These are phyloP conservation scores for Wickerhamiella domercqiae DNA, from an alignment of 805 yeast species.

Conservation along the genomic window DNA sequence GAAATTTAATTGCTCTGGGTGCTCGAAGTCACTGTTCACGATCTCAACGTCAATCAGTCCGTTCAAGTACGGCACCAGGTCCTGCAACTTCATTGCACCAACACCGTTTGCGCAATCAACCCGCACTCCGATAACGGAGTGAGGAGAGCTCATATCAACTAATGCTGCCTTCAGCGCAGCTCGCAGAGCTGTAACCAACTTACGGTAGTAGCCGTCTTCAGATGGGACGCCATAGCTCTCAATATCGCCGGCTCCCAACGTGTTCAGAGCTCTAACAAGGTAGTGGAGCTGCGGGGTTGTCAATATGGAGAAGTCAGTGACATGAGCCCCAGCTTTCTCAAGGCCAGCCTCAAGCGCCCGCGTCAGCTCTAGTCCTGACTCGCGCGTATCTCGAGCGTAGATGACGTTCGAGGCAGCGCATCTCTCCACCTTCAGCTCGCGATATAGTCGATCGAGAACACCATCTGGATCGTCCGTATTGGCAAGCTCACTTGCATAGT, in stretches of 20 bases:
- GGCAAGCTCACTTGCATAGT: constrained; percentile 62
- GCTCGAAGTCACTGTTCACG: constrained; percentile 37
- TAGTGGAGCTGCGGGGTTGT: constrained; percentile 95
- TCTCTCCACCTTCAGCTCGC: constrained; percentile 33
- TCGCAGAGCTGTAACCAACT: constrained; percentile 40
- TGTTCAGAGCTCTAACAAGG: constrained; percentile 59
- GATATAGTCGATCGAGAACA: constrained; percentile 28
- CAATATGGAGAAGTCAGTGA: constrained; percentile 46
- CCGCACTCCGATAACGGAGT: constrained; percentile 27
- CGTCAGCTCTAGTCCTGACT: constrained; percentile 56
- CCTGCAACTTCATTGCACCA: constrained; percentile 61
- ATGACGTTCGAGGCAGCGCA: constrained; percentile 33
- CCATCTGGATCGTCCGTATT: constrained; percentile 41
- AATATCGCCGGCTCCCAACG: constrained; percentile 21
- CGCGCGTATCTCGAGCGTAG: constrained; percentile 81
- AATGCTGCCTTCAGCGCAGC: constrained; percentile 18
- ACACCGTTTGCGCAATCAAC: constrained; percentile 96
- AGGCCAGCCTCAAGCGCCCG: constrained; percentile 49
- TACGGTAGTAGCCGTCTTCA: constrained; percentile 55
- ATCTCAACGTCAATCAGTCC: constrained; percentile 28
- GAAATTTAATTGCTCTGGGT: constrained; percentile 48
- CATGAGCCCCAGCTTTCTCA: constrained; percentile 31
- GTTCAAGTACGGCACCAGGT: constrained; percentile 32
- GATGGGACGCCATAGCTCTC: constrained; percentile 42
- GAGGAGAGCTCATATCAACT: constrained; percentile 19